phyloP scores from a whole-genome alignment of 106 monocot genomes.

The Apostasia ramifera region DNA sequence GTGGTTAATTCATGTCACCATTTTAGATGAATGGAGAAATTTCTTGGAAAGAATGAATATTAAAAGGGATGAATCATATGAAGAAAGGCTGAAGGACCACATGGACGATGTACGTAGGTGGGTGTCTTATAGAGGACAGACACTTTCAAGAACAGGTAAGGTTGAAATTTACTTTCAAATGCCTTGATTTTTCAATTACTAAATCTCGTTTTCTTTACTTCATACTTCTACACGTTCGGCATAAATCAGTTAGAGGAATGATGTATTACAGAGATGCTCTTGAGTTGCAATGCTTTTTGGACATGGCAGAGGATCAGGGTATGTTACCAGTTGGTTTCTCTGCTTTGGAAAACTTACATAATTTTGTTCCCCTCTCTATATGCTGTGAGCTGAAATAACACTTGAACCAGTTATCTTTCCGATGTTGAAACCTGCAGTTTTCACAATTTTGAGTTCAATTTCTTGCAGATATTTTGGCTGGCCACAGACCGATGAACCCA shows the following conservation, averaged over 20 bases:
- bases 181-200: not conserved
- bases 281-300: slow-evolving; percentile 64
- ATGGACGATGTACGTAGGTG: slow-evolving; percentile 51
- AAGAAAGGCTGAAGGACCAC: slow-evolving; percentile 22
- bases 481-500: slow-evolving; percentile 27
- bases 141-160: slow-evolving; percentile 79
- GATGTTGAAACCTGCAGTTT: not conserved
- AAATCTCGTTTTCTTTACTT: not conserved
- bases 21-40: slow-evolving; percentile 85
- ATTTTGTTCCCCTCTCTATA: not conserved
- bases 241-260: slow-evolving; percentile 86
- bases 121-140: slow-evolving; percentile 91
- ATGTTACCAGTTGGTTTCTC: slow-evolving; percentile 18
- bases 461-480: slow-evolving; percentile 35
- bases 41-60: slow-evolving; percentile 44
- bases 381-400: not conserved
- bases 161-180: not conserved
- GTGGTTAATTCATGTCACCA: not conserved
- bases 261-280: slow-evolving; percentile 89
- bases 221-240: not conserved
- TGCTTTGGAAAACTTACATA: not conserved
- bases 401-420: not conserved
- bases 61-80: slow-evolving; percentile 22
- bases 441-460: slow-evolving; percentile 3
- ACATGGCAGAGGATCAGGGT: slow-evolving; percentile 65